Conservation (phyloP, 495 filamentous ascomycete species). For the Durotheca rogersii region DNA sequence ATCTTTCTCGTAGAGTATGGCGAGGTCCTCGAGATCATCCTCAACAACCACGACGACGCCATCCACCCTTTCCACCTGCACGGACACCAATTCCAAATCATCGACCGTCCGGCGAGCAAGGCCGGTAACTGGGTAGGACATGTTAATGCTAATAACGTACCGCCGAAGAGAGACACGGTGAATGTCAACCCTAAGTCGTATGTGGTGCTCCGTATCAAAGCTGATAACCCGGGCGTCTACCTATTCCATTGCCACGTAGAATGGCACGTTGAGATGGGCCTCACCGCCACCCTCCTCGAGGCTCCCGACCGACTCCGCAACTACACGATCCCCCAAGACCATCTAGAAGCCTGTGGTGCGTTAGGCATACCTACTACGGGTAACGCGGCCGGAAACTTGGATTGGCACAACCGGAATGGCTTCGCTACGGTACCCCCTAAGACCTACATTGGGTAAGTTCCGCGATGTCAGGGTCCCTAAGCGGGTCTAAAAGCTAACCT, state of each 20-base stretch:
- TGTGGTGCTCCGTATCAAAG: constrained; percentile 59
- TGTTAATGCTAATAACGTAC: constrained; percentile 49
- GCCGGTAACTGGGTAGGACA: constrained; percentile 41
- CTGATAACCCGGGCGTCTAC: constrained; percentile 75
- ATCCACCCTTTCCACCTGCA: constrained; percentile 58
- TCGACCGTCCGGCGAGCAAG: constrained; percentile 51
- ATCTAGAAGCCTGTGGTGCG: constrained; percentile 58
- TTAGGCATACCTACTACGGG: constrained; percentile 55
- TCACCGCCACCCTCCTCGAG: constrained; percentile 72
- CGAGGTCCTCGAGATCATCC: constrained; percentile 71
- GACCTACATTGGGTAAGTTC: constrained; percentile 43
- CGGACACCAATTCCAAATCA: constrained; percentile 79
- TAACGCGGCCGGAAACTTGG: constrained; percentile 73
- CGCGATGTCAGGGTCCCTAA: background rate
- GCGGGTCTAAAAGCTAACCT: too few relatives aligned
- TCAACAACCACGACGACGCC: constrained; percentile 75
- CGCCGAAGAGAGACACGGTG: constrained; percentile 53
- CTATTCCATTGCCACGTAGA: constrained; percentile 82
- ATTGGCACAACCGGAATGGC: constrained; percentile 63
- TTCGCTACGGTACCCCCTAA: constrained; percentile 44
- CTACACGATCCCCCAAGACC: constrained; percentile 61
- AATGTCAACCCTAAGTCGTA: constrained; percentile 54
- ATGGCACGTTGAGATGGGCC: constrained; percentile 75
- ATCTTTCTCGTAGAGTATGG: constrained; percentile 63
- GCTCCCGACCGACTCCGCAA: constrained; percentile 61